Evolutionary conservation across 495 filamentous ascomycete genomes (phyloP), one percentile per base, ranked within the genome.

Genomic region (Haplographium delicatum): DNA sequence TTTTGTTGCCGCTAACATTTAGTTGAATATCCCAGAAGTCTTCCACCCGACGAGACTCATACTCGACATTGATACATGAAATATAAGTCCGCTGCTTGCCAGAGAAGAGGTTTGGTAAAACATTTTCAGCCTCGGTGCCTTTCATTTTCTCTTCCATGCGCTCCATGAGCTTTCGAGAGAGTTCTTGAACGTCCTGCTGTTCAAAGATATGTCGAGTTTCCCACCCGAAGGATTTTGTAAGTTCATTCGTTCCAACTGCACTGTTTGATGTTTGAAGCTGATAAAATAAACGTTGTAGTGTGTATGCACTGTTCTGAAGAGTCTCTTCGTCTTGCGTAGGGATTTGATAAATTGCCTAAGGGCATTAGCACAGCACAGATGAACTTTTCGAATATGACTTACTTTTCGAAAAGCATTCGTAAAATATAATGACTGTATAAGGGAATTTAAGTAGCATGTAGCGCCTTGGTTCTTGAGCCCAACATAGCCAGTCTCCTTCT

Each of bases 1-100:
- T 91, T 68, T 88, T 89, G 73, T 94, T 94, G 24, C 89, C 89
- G 53, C 86, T 84, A 35, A 99, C 93, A 52, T 97, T 99, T 54
- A 99, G 80, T 62, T 97, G 93, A 44, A 99, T 86, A 64, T 99
- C 93, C 93, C 93, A 99, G 66, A 96, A 99, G 52, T 97, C 94
- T 68, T 99, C 94, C 40, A 91, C 74, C 41, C 91, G 82, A 26
- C 89, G 94, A 5, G 91, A 96, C 65, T 96, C 89, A 67, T 94
- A 99, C 42, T 91, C 84, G 48, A 99, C 93, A 65, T 99, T 91
- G 65, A 97, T 96, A 72, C 93, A 99, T 5, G 87, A 93, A 51
- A 99, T 93, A 66, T 97, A 97, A 1, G 94, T 99, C 67, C 96
- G 96, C 61, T 91, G 87, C 68, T 95, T 95, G 26, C 93, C 93